A percentile compares a stretch with the other conserved stretches of the same genome.
Conservation (phyloP, 169 alveolate species). For the Cryptosporidium sp. region DNA sequence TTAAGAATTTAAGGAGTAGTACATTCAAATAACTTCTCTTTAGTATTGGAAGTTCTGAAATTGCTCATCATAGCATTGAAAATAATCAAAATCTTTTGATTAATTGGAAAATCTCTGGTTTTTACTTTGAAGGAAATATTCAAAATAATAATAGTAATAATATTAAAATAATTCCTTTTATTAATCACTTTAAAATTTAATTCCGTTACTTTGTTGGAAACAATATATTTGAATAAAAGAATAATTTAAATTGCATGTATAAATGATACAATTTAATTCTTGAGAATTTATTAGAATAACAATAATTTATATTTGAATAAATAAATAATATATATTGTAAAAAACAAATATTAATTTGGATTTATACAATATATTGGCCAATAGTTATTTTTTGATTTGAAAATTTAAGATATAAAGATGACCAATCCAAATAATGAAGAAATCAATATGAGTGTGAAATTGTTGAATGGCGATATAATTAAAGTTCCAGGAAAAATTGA, state of each 20-base stretch:
- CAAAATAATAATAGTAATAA: too few relatives aligned
- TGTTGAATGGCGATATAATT: slow-evolving; percentile 41
- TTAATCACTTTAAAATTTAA: background rate
- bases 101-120: background rate
- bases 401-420: background rate
- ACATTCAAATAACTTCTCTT: too few relatives aligned
- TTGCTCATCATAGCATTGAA: too few relatives aligned
- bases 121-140: too few relatives aligned
- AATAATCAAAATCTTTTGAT: background rate
- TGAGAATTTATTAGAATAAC: background rate
- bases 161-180: too few relatives aligned
- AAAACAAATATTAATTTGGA: too few relatives aligned
- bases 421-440: background rate
- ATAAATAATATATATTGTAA: too few relatives aligned
- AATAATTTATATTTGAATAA: background rate
- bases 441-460: slow-evolving; percentile 27
- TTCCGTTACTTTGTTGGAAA: background rate
- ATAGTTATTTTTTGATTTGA: background rate
- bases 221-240: background rate
- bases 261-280: background rate
- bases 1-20: background rate
- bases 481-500: slow-evolving; percentile 30
- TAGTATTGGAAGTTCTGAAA: background rate
- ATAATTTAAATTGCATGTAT: background rate
- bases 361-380: background rate